phyloP scores from a whole-genome alignment of 106 monocot species.

The Acorus calamus region DNA sequence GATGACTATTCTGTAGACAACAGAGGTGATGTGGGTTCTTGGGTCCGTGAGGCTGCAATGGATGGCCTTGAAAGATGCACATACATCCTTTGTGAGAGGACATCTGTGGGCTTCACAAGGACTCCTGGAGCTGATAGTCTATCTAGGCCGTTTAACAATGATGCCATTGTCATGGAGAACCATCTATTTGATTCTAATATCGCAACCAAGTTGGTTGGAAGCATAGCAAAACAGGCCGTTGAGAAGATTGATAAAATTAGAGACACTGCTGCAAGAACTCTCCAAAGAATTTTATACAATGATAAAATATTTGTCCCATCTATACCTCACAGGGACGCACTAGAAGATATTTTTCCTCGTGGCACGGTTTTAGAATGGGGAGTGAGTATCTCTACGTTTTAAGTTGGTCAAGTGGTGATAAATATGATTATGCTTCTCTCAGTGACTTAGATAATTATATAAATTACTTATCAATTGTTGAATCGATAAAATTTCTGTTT shows the following conservation, averaged over 20 bases:
- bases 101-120: conserved; percentile 13
- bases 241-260: conserved; percentile 88
- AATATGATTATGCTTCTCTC: neutral
- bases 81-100: conserved; percentile 61
- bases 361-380: conserved; percentile 55
- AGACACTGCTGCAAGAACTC: conserved; percentile 57
- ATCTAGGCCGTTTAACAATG: conserved; percentile 1
- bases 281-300: conserved; percentile 70
- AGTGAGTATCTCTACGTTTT: conserved; percentile 33
- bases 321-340: conserved; percentile 48
- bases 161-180: conserved; percentile 3
- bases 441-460: too few species aligned
- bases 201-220: conserved; percentile 51
- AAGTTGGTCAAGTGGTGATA: neutral
- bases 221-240: conserved; percentile 88
- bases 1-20: conserved; percentile 96
- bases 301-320: conserved; percentile 19
- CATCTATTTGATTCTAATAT: conserved; percentile 52
- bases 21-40: conserved; percentile 98
- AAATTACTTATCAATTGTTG: too few species aligned
- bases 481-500: too few species aligned
- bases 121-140: neutral
- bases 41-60: conserved; percentile 96
- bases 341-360: conserved; percentile 65
- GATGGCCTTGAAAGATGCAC: conserved; percentile 71